Base-by-base conservation (phyloP, 805 yeast genomes). In the Schizosaccharomyces lindneri region DNA sequence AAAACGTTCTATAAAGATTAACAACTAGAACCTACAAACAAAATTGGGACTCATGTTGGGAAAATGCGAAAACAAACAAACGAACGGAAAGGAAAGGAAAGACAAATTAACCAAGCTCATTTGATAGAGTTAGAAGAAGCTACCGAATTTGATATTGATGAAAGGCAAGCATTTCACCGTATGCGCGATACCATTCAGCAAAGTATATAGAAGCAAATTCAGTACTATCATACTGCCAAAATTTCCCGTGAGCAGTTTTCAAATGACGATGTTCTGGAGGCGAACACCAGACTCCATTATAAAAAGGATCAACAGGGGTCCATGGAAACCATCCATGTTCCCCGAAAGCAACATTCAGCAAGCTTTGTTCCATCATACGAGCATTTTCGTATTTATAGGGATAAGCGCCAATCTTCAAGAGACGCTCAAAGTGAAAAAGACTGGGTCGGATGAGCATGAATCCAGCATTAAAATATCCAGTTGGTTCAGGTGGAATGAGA, bases 331-430 rank as follows among this genome's bases (percentile, higher is more conserved):
- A 41, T 7, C 60, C 60, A 21, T 36, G 27, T 43, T 21, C 24
- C n/a, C 11, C 27, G 29, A 7, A 57, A 15, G 48, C 60, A 29
- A 41, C 24, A n/a, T 41, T 57, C n/a, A 57, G 46, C 32, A 57
- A 57, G 15, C 60, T 41, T 36, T 57, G 60, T 19, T 57, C 60
- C 60, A 57, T 57, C 60, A 36, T 41, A n/a, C n/a, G 43, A 15
- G 48, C 60, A 17, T 57, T 6, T 1, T 57, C 60, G 27, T 57
- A 57, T 41, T 29, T 36, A 31, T 36, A 36, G 7, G 60, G 60
- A 36, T 32, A 41, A 39, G 46, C 21, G 17, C 43, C 60, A 27
- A 57, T 57, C 32, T 24, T 41, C 13, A 57, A 43, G 4, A 57
- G 21, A 17, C 60, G 60, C 29, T 57, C 4, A 21, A 39, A 29